A percentile compares a stretch with the other conserved stretches of the same genome.
Evolutionary conservation across 805 yeast genomes (phyloP).

Genomic region (Kurtzmaniella fragi): DNA sequence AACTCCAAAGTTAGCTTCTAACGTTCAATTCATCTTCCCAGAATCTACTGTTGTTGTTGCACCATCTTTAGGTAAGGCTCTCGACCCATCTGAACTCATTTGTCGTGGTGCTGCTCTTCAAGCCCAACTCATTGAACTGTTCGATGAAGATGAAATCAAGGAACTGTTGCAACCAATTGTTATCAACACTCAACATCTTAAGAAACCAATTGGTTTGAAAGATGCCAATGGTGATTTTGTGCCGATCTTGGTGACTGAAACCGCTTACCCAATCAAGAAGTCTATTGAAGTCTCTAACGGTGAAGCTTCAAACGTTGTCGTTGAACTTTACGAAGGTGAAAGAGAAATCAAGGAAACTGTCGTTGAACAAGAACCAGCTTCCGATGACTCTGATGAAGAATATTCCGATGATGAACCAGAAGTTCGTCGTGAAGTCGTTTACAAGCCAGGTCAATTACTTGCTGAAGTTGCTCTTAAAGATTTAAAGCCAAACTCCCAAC

Average conservation of each 20-base stretch:
- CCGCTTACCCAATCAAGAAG: slow-evolving; percentile 88
- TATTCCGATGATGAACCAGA: slow-evolving; percentile 85
- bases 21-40: slow-evolving; percentile 73
- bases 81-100: slow-evolving; percentile 83
- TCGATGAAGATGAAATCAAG: slow-evolving; percentile 74
- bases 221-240: slow-evolving; percentile 67
- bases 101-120: slow-evolving; percentile 97
- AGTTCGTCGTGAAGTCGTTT: slow-evolving; percentile 67
- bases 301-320: slow-evolving; percentile 50
- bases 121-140: slow-evolving; percentile 79
- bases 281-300: slow-evolving; percentile 60
- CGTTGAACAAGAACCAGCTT: slow-evolving; percentile 59
- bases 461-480: slow-evolving; percentile 76
- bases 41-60: slow-evolving; percentile 70
- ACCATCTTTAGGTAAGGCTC: slow-evolving; percentile 74
- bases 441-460: slow-evolving; percentile 66
- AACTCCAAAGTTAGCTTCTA: slow-evolving; percentile 84
- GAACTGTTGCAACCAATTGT: slow-evolving; percentile 83
- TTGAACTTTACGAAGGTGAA: slow-evolving; percentile 82
- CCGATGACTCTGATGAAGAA: slow-evolving; percentile 45
- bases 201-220: slow-evolving; percentile 80
- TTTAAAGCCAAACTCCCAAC: slow-evolving; percentile 55
- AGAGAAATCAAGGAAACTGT: slow-evolving; percentile 78
- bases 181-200: slow-evolving; percentile 81
- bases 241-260: slow-evolving; percentile 72